Evolutionary conservation across 1,284 basidiomycete genomes (phyloP), one percentile per base, ranked within the genome.

Genomic region (Irpex sp.): DNA sequence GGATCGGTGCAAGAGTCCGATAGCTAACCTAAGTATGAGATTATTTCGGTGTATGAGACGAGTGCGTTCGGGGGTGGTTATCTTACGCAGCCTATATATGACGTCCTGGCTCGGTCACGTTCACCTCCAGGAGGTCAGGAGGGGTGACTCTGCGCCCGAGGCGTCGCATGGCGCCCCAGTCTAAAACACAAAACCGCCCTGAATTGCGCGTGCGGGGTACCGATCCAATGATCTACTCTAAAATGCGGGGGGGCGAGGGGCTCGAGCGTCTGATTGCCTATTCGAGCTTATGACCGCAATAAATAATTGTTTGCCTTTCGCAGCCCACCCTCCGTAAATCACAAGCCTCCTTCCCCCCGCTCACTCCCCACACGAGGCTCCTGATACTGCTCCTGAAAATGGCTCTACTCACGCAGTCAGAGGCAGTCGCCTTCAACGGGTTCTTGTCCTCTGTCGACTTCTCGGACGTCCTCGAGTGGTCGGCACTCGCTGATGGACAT

Each of bases 361-460:
- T 26, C 17, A 19, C 13, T 11, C 31, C 31, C 31, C 31, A 34
- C 51, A 54, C 51, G 21, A 54, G 51, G n/a, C 51, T 54, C 51
- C 51, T 54, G 51, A 15, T 11, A 31, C 31, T 11, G 15, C n/a
- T 31, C 8, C 13, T 13, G 7, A 15, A 31, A 26, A 80, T 79
- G 79, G 74, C 80, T 15, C 71, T 85, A 40, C 76, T 85, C 66
- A 80, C 83, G 2, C 80, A 81, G 56, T 75, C 78, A 26, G 83
- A 85, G 72, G 74, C 82, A 13, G 75, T 77, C 68, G 81, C 79
- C 38, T 81, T 85, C 71, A 77, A 82, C 72, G 77, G 80, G 64
- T 85, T 85, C 71, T 81, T 85, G 66, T 73, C 77, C 60, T 69
- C 76, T 65, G 73, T 80, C 67, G 81, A 84, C 68, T 72, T 78